These are phyloP conservation scores for Actinidia polygama DNA, from an alignment of 179 eudicot species.

Conservation along the genomic window DNA sequence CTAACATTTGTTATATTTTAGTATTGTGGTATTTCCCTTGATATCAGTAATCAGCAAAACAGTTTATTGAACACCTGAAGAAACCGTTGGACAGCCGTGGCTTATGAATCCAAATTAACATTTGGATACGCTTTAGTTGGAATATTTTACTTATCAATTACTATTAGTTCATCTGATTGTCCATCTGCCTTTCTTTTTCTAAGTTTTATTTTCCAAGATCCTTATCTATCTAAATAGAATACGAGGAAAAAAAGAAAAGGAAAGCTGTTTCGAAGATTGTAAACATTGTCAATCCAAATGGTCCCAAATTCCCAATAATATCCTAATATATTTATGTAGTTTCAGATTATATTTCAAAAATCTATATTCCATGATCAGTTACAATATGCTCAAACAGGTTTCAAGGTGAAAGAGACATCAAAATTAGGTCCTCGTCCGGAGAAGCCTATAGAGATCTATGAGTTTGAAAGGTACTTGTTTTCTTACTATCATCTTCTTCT, in stretches of 20 bases:
- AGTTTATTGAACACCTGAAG: background rate
- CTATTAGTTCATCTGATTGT: background rate
- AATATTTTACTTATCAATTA: background rate
- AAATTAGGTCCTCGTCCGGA: slow-evolving; percentile 93
- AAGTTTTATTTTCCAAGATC: background rate
- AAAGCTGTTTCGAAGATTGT: background rate
- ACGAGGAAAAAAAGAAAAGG: background rate
- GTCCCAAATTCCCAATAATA: background rate
- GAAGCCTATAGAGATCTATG: slow-evolving; percentile 93
- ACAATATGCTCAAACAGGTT: slow-evolving; percentile 49
- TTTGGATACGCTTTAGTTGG: background rate
- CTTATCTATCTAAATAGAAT: background rate
- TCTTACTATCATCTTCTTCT: background rate
- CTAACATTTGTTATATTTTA: background rate
- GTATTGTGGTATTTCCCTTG: background rate
- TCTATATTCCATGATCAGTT: slow-evolving; percentile 1
- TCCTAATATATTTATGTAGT: background rate
- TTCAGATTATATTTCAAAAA: background rate
- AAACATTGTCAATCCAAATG: background rate
- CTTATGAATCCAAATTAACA: background rate
- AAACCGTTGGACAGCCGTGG: background rate
- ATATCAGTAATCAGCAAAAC: slow-evolving; percentile 9
- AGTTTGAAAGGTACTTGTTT: slow-evolving; percentile 84
- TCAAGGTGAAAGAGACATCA: slow-evolving; percentile 77
- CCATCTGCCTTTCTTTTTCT: background rate